Evolutionary conservation across 331 rosid genomes (phyloP).

Genomic region (Erythrophleum ivorense): DNA sequence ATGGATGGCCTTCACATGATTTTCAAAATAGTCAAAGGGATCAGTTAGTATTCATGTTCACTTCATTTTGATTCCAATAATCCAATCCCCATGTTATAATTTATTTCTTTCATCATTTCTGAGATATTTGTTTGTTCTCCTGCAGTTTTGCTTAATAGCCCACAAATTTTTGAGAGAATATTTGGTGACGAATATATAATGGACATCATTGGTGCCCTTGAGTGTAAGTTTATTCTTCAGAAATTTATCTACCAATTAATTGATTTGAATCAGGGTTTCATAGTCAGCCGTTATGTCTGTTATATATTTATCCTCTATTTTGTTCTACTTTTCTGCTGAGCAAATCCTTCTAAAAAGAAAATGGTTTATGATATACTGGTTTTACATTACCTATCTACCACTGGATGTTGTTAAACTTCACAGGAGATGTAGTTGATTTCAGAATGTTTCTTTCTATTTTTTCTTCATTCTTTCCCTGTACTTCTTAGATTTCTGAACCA

Average conservation of each 20-base stretch:
- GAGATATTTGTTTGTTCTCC: slow-evolving; percentile 34
- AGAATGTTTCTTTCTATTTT: not conserved
- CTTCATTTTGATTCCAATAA: slow-evolving; percentile 15
- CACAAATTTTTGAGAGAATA: slow-evolving; percentile 88
- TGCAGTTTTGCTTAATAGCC: slow-evolving; percentile 87
- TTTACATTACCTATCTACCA: not conserved
- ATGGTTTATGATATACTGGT: slow-evolving; percentile 20
- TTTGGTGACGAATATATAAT: slow-evolving; percentile 80
- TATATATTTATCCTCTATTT: not conserved
- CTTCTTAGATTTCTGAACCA: not conserved
- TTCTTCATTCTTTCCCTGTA: not conserved
- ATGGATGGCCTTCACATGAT: slow-evolving; percentile 88
- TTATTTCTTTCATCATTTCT: slow-evolving; percentile 29
- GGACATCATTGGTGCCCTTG: slow-evolving; percentile 88
- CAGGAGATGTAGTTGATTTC: not conserved
- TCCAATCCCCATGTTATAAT: slow-evolving; percentile 7
- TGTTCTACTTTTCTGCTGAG: not conserved
- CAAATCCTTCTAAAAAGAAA: not conserved
- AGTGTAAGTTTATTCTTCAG: slow-evolving; percentile 66
- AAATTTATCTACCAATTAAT: not conserved
- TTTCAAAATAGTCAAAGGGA: slow-evolving; percentile 90
- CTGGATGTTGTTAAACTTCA: not conserved
- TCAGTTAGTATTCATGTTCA: slow-evolving; percentile 68
- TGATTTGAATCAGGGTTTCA: slow-evolving; percentile 3
- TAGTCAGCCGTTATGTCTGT: not conserved